Base-by-base conservation (phyloP, 139 green algal species). In the Chara braunii region DNA sequence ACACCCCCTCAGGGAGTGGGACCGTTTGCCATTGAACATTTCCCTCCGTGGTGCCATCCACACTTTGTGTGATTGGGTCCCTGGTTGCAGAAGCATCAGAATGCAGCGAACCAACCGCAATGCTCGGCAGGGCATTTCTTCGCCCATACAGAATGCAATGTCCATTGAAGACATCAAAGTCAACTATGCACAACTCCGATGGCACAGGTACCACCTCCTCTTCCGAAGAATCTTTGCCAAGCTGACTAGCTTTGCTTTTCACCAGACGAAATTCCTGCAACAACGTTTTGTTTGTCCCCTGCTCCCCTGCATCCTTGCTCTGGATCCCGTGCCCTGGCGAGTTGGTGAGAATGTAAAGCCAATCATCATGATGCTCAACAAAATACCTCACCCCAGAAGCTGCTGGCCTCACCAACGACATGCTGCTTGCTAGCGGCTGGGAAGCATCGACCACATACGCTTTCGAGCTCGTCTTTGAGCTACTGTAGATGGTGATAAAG, bases 341-440 rank as follows among this genome's bases (percentile, higher is more conserved):
- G 40, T 70, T 70, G 6, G 61, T 70, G 61, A 70, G 30, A 55
- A 70, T 71, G 55, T 70, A 71, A 55, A 70, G 35, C 6, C 11
- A 6, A 8, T 33, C 61, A 36, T 30, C 6, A 43, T 70, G 61
- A 37, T 70, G 61, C 61, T 70, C 61, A 22, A 70, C 61, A 70
- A 71, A 70, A 37, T 70, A 70, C 55, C 69, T 33, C 12, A 70
- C 44, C 4, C 14, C 9, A 24, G 44, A 9, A 6, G 6, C 32
- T n/a, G 14, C 43, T 22, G 58, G 28, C 28, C 26, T 6, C 9
- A 67, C 58, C 58, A 67, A 24, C 5, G 4, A 4, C 5, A 26
- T 42, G 4, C n/a, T n/a, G n/a, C 11, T 32, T 7, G 34, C 26
- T 6, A 8, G 36, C 29, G 53, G 53, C 31, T 60, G 24, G 24